Base-by-base conservation (phyloP, 306 rosid species). In the Trifolium dubium region DNA sequence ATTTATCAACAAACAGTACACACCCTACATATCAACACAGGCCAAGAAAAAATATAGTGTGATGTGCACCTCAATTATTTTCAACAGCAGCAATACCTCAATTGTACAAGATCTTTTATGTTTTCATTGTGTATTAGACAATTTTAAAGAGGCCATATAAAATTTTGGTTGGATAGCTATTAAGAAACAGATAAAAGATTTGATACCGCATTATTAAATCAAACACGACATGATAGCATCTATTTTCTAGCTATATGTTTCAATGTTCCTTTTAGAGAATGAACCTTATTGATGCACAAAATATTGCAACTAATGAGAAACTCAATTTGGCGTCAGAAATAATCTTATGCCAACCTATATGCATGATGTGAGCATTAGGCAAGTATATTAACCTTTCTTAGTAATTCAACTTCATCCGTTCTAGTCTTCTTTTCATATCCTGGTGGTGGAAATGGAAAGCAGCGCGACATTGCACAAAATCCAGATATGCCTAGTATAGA, bases 381-480 rank as follows among this genome's bases (percentile, higher is more conserved):
- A 67, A 84, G 79, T 44, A 49, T 61, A 75, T 64, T 67, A 85
- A 93, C 98, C 98, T 94, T 82, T 82, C 79, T 87, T 30, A 86
- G 80, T 39, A 87, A 76, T 82, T 91, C 84, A 74, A 64, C 87
- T 50, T 88, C 89, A 79, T 88, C 92, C 4, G 85, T 73, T 82
- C 83, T 82, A 80, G 83, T 77, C 85, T 86, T 88, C 89, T 89
- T 94, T 86, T 85, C 91, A 88, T 91, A 94, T 82, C 97, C 98
- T 19, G 92, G 91, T 47, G 96, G 97, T 40, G 92, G 95, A 82
- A 94, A 94, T 70, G 98, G 92, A 87, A 87, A 94, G 89, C 98
- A 94, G 81, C 98, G 98, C 80, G 97, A 94, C 98, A 94, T 94
- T 82, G 98, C 92, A 88, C 88, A 84, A 77, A 89, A 76, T 73